Evolutionary conservation across 129 eudicot species (phyloP).

Genomic region (Arctium minus): DNA sequence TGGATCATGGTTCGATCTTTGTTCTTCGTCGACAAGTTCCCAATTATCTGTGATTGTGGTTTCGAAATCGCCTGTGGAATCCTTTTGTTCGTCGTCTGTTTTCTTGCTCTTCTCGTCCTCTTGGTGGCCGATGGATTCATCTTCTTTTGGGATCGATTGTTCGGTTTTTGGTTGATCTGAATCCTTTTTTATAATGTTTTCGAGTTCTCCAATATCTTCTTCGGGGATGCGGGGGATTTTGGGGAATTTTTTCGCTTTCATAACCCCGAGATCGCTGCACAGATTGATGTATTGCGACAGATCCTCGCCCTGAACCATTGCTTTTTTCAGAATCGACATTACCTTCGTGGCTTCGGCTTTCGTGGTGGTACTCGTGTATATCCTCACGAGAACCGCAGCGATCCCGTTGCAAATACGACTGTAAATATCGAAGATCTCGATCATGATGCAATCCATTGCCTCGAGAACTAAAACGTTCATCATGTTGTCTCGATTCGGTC

Average conservation of each 20-base stretch:
- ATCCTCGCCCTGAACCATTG: constrained; percentile 55
- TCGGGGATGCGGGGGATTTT: constrained; percentile 36
- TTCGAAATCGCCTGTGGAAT: constrained; percentile 11
- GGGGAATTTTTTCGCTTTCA: constrained; percentile 51
- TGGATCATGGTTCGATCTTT: background rate
- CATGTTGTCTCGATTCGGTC: constrained; percentile 34
- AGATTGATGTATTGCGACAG: constrained; percentile 41
- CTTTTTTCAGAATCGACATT: constrained; percentile 44
- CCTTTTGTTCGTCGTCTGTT: background rate
- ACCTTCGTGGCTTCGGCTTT: constrained; percentile 54
- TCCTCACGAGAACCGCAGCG: constrained; percentile 35
- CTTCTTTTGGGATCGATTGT: constrained; percentile 2
- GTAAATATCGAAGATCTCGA: constrained; percentile 65
- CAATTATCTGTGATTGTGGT: constrained; percentile 47
- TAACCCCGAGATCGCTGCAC: constrained; percentile 59
- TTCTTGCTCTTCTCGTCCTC: background rate
- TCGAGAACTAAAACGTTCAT: constrained; percentile 46
- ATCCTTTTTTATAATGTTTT: constrained; percentile 37
- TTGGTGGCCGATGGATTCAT: background rate
- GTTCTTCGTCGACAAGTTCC: constrained; percentile 61
- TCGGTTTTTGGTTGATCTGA: background rate
- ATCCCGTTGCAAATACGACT: constrained; percentile 60
- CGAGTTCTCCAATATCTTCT: constrained; percentile 55
- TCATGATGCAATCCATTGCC: constrained; percentile 75
- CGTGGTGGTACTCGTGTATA: constrained; percentile 29